Base-by-base conservation (phyloP, 2,329 filamentous ascomycete species). In the Drechslerella dactyloides region DNA sequence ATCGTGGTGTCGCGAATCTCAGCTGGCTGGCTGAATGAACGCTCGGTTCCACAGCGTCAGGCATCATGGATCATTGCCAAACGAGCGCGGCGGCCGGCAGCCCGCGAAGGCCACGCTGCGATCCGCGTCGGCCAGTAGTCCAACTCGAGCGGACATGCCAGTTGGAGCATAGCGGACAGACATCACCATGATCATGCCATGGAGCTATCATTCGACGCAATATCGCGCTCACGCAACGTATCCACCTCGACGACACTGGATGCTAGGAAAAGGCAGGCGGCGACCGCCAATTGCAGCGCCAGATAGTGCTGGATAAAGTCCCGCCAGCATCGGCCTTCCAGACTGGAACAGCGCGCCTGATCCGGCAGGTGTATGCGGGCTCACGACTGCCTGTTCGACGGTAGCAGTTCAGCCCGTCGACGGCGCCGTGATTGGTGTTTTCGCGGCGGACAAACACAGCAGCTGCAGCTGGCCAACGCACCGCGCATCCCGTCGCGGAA, bases 241-340 rank as follows among this genome's bases (percentile, higher is more conserved):
- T n/a, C n/a, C n/a, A n/a, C n/a, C n/a, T 42, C 37, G n/a, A 42
- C 15, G 37, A 15, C 37, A 17, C 4, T 3, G 5, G 44, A 21
- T 23, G 2, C 44, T 19, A 57, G 52, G 50, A 58, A 35, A 54
- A 35, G 19, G 52, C 27, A 65, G 44, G 52, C 56, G 42, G 37
- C 42, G 33, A 42, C 40, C 59, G 50, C 23, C 30, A 48, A 21
- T 19, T 48, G 40, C 40, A 44, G 11, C 3, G 40, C 11, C 30
- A 24, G 53, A 44, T 56, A 48, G n/a, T 40, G 56, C 50, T 62
- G 65, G 65, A 63, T 70, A 63, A 63, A 63, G 19, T 13, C n/a
- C n/a, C 51, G 44, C 64, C 54, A 30, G 59, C 59, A 58, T 60
- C 53, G 53, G 64, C 66, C 66, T 70, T 70, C 66, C 66, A 56